Conservation (phyloP, 2,329 filamentous ascomycete species). For the Hypoxylon sp. region DNA sequence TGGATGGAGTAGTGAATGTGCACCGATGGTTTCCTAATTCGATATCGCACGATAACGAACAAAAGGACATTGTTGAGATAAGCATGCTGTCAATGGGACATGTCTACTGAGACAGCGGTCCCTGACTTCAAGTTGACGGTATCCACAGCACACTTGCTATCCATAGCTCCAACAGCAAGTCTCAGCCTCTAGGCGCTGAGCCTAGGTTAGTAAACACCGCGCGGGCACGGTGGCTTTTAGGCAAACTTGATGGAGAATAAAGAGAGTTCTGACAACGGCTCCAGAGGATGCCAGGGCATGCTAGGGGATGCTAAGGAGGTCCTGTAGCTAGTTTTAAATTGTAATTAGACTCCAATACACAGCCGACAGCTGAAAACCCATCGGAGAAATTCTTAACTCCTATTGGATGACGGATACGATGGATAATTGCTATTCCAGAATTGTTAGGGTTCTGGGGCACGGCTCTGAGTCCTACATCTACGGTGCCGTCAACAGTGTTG, state of each 20-base stretch:
- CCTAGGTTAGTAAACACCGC: background rate
- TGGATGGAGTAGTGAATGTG: conserved; percentile 3
- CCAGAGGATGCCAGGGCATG: conserved; percentile 17
- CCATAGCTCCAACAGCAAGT: conserved; percentile 21
- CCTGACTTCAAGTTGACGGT: conserved; percentile 21
- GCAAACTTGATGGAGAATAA: conserved; percentile 38
- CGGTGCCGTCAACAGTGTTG: conserved; percentile 7
- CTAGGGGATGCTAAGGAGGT: background rate
- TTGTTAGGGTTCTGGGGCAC: conserved; percentile 11
- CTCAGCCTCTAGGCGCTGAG: conserved; percentile 25
- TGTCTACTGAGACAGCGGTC: conserved; percentile 9
- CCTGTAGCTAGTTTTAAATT: conserved; percentile 10
- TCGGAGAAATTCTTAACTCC: conserved; percentile 6
- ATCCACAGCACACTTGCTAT: background rate
- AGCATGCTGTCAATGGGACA: background rate
- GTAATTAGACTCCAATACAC: conserved; percentile 22
- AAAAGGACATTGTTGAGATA: conserved; percentile 2
- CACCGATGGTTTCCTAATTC: conserved; percentile 4
- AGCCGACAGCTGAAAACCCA: conserved; percentile 37
- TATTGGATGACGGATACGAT: conserved; percentile 38
- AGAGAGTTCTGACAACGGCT: conserved; percentile 44
- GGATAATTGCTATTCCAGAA: conserved; percentile 18
- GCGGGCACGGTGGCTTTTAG: conserved; percentile 5
- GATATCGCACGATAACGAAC: conserved; percentile 10
- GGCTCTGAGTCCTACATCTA: conserved; percentile 18